Evolutionary conservation across 2,329 filamentous ascomycete species (phyloP).

Genomic region (Colletotrichum sp.): DNA sequence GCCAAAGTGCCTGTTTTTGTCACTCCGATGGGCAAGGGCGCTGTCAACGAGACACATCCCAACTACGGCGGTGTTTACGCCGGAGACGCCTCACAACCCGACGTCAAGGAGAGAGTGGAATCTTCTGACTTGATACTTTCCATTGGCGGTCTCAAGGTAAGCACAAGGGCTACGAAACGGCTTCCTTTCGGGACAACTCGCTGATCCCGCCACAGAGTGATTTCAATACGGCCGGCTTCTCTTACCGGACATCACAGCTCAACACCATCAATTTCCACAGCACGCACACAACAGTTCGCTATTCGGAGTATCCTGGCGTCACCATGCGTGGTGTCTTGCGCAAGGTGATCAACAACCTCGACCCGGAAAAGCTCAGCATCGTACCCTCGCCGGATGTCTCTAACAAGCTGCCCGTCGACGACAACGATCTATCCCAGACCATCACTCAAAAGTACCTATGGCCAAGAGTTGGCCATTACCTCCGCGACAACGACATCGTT

Average conservation of each 20-base stretch:
- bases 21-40: conserved; percentile 90
- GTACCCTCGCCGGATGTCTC: conserved; percentile 57
- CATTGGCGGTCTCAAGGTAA: conserved; percentile 67
- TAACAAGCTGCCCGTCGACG: conserved; percentile 50
- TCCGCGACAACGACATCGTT: conserved; percentile 76
- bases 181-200: neutral
- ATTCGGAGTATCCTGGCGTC: conserved; percentile 79
- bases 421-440: conserved; percentile 39
- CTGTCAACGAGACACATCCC: conserved; percentile 76
- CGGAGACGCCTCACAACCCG: conserved; percentile 74
- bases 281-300: conserved; percentile 73
- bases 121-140: conserved; percentile 73
- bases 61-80: conserved; percentile 86
- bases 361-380: conserved; percentile 62
- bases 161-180: neutral
- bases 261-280: conserved; percentile 84
- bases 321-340: conserved; percentile 79
- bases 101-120: conserved; percentile 69
- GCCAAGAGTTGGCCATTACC: conserved; percentile 76
- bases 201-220: conserved; percentile 58
- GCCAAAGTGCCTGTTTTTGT: conserved; percentile 82
- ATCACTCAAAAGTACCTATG: conserved; percentile 81
- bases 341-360: conserved; percentile 68
- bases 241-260: conserved; percentile 77
- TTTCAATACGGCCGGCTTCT: conserved; percentile 85